Conservation (phyloP, 2,329 filamentous ascomycete species). For the Sporothrix globosa region DNA sequence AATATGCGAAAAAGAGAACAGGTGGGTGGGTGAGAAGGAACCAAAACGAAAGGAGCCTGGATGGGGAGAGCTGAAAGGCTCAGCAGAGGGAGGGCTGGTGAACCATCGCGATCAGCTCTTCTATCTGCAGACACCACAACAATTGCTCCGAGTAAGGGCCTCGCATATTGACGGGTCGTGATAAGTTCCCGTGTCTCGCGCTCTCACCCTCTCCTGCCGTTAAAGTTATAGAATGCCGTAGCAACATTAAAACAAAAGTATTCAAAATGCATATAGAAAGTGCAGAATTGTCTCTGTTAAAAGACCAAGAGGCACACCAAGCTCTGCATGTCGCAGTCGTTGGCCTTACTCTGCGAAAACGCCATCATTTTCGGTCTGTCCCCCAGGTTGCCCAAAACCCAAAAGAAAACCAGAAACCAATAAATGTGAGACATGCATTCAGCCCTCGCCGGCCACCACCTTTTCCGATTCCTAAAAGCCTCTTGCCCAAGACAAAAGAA, state of each 20-base stretch:
- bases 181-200: background rate
- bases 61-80: background rate
- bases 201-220: background rate
- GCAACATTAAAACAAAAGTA: too few relatives aligned
- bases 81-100: background rate
- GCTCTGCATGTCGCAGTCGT: background rate
- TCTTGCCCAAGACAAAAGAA: slow-evolving; percentile 7
- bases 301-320: background rate
- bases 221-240: too few relatives aligned
- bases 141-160: slow-evolving; percentile 7
- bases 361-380: background rate
- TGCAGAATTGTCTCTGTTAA: too few relatives aligned
- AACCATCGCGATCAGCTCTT: slow-evolving; percentile 13
- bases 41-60: background rate
- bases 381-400: background rate
- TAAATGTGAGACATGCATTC: slow-evolving; percentile 27
- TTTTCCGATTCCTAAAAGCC: background rate
- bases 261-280: too few relatives aligned
- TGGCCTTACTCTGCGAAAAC: background rate
- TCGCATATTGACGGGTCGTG: background rate
- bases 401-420: slow-evolving; percentile 11
- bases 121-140: background rate
- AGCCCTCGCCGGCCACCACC: background rate
- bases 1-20: background rate
- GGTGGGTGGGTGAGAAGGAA: background rate